Percentiles rank a stretch among this genome's conserved stretches.
phyloP scores from a whole-genome alignment of 192 early-diverging fungal species.

The Chytriomyces sp. region DNA sequence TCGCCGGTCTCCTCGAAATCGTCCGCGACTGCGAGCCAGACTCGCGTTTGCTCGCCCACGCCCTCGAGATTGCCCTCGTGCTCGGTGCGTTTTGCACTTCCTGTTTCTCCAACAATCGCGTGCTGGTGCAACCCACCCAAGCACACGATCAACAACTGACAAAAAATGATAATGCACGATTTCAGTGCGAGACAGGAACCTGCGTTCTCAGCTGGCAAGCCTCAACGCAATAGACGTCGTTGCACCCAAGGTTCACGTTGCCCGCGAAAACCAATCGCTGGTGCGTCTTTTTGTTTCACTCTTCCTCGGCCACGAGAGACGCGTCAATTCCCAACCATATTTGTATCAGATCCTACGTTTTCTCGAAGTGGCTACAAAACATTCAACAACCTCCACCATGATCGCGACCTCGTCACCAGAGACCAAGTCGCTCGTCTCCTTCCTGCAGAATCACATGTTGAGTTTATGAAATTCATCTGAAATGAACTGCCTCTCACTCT shows the following conservation, averaged over 20 bases:
- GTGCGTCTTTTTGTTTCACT: too few species aligned
- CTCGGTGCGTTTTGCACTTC: neutral
- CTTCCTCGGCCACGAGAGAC: too few species aligned
- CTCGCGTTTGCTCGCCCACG: conserved; percentile 10
- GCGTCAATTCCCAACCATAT: neutral
- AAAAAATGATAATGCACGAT: neutral
- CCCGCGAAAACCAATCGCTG: conserved; percentile 11
- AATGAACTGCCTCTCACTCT: neutral
- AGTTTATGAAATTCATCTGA: neutral
- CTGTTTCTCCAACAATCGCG: neutral
- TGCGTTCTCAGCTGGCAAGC: neutral
- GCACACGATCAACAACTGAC: neutral
- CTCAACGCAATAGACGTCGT: conserved; percentile 1
- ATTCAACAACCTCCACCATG: neutral
- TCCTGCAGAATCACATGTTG: conserved; percentile 19
- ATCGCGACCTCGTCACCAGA: neutral
- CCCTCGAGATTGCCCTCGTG: conserved; percentile 3
- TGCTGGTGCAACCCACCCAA: neutral
- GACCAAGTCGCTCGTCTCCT: neutral
- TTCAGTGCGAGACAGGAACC: conserved; percentile 12
- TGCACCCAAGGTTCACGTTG: neutral
- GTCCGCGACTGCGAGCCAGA: conserved; percentile 9
- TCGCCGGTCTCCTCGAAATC: neutral
- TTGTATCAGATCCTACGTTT: neutral
- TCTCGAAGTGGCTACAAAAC: neutral